Conservation (phyloP, 345 rosid genomes). For the Rhizophora mangle region DNA sequence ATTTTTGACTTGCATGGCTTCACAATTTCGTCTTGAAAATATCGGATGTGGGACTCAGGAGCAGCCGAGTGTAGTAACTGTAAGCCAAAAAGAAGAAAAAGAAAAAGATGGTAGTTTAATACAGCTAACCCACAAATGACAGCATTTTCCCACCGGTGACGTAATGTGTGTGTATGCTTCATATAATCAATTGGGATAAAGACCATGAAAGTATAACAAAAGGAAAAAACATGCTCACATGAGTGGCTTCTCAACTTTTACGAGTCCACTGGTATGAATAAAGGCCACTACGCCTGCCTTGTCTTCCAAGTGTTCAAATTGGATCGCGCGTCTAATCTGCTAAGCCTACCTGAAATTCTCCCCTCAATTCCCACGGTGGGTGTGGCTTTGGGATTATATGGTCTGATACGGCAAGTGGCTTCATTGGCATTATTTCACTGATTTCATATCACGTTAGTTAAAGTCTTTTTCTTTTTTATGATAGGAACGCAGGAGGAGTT, state of each 20-base stretch:
- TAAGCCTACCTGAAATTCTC: conserved; percentile 20
- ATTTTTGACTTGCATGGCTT: no score
- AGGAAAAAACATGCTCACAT: no score
- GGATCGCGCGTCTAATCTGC: conserved; percentile 29
- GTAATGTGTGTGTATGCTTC: neutral
- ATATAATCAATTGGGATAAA: neutral
- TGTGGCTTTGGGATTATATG: conserved; percentile 12
- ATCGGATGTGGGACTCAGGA: no score
- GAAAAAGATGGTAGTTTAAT: neutral
- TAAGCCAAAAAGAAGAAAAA: neutral
- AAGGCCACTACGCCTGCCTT: conserved; percentile 30
- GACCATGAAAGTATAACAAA: neutral
- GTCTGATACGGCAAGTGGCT: conserved; percentile 9
- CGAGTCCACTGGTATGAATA: conserved; percentile 18
- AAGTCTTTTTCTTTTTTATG: neutral
- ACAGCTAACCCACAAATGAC: neutral
- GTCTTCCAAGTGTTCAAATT: conserved; percentile 23
- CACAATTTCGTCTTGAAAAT: no score
- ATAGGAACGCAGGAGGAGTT: neutral
- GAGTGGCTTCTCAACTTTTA: conserved; percentile 2
- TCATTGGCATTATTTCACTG: conserved; percentile 13
- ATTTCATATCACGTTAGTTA: conserved; percentile 12
- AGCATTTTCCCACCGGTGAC: neutral
- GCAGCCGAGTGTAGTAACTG: no score
- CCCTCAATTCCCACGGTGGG: conserved; percentile 9